phyloP scores from a whole-genome alignment of 2,329 filamentous ascomycete genomes.

The Tolypocladium nubicola region DNA sequence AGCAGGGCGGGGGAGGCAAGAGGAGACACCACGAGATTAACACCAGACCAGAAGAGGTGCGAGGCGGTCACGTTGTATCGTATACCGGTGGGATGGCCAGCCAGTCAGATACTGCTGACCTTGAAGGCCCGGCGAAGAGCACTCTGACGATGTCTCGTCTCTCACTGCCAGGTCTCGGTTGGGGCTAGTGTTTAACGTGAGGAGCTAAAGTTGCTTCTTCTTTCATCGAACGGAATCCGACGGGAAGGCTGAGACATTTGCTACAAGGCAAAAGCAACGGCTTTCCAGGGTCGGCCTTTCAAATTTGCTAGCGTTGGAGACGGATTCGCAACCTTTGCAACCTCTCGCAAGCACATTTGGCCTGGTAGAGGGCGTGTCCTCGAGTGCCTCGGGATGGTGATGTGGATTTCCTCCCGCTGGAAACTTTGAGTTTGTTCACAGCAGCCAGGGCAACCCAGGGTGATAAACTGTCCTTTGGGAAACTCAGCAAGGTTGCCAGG shows the following conservation, averaged over 20 bases:
- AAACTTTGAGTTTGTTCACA: background rate
- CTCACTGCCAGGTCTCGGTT: background rate
- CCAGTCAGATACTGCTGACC: background rate
- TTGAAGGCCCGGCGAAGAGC: background rate
- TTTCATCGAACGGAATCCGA: background rate
- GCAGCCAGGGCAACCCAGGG: background rate
- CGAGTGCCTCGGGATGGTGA: background rate
- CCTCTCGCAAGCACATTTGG: background rate
- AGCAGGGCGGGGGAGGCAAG: background rate
- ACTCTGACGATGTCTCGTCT: background rate
- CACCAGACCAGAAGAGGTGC: background rate
- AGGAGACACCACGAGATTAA: background rate
- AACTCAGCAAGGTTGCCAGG: background rate
- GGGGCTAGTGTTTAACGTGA: background rate
- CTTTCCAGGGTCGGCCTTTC: background rate
- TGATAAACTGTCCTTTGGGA: background rate
- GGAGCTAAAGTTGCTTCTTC: constrained; percentile 1
- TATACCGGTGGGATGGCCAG: background rate
- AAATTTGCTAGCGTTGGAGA: background rate
- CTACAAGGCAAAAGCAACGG: background rate
- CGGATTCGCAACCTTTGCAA: background rate
- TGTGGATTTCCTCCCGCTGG: background rate
- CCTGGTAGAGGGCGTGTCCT: background rate
- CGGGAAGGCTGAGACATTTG: background rate
- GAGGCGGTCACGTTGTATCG: background rate